Evolutionary conservation across 2,329 filamentous ascomycete species (phyloP).

Genomic region (Neofusicoccum umdonicola): DNA sequence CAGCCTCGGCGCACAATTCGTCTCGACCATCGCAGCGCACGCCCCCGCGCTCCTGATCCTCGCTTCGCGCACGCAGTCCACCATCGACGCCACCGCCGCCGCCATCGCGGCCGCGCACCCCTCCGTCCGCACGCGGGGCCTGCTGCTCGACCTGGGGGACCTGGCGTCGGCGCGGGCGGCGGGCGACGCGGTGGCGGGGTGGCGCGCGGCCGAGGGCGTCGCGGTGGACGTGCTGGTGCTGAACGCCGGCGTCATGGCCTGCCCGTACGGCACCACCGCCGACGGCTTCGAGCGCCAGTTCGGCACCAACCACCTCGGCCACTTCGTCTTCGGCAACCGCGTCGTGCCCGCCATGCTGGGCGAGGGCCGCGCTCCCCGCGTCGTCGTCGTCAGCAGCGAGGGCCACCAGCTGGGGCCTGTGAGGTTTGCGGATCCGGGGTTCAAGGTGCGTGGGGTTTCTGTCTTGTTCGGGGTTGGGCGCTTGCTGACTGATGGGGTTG

Average conservation of each 20-base stretch:
- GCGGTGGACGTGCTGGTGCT: slow-evolving; percentile 44
- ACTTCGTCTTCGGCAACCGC: slow-evolving; percentile 44
- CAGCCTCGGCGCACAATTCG: slow-evolving; percentile 31
- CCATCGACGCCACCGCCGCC: slow-evolving; percentile 31
- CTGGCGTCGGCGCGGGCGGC: slow-evolving; percentile 31
- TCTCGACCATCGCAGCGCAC: slow-evolving; percentile 28
- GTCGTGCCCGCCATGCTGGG: slow-evolving; percentile 41
- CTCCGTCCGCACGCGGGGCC: slow-evolving; percentile 31
- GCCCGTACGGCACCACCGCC: slow-evolving; percentile 29
- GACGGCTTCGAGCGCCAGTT: slow-evolving; percentile 48
- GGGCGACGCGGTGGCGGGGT: slow-evolving; percentile 30
- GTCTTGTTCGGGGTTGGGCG: too few species aligned
- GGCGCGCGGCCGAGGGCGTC: slow-evolving; percentile 21
- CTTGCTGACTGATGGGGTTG: too few species aligned
- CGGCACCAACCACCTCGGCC: slow-evolving; percentile 47
- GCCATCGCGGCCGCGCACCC: slow-evolving; percentile 35
- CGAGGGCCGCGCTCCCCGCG: slow-evolving; percentile 28
- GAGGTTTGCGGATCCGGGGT: slow-evolving; percentile 23
- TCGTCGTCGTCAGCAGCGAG: slow-evolving; percentile 30
- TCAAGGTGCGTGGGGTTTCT: neutral
- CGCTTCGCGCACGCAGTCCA: slow-evolving; percentile 44
- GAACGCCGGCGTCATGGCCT: slow-evolving; percentile 38
- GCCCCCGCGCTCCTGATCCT: slow-evolving; percentile 30
- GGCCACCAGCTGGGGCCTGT: slow-evolving; percentile 21
- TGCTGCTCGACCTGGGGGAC: slow-evolving; percentile 36